A percentile compares a stretch with the other conserved stretches of the same genome.
phyloP scores from a whole-genome alignment of 768 basidiomycete species.

The Pisolithus marmoratus region DNA sequence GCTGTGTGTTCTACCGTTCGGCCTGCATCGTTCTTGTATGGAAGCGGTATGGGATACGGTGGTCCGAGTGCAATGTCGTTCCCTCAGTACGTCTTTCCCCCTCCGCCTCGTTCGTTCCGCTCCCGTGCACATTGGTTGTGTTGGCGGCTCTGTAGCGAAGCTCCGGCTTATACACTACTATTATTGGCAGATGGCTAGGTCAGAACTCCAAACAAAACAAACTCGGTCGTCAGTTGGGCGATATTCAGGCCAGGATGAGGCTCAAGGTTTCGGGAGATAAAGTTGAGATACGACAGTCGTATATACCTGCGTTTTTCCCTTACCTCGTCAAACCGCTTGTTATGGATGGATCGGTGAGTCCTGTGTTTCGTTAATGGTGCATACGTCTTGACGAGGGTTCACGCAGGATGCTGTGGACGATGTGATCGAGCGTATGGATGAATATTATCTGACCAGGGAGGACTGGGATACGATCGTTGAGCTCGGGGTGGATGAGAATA shows the following conservation, averaged over 20 bases:
- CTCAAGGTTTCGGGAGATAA: slow-evolving; percentile 89
- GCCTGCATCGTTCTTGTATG: slow-evolving; percentile 82
- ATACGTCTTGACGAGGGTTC: neutral
- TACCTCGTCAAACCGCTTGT: slow-evolving; percentile 76
- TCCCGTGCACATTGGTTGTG: no score
- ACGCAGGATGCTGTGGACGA: slow-evolving; percentile 70
- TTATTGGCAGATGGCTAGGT: slow-evolving; percentile 76
- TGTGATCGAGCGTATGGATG: slow-evolving; percentile 86
- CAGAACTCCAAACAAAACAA: slow-evolving; percentile 94
- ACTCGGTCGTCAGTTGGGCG: slow-evolving; percentile 71
- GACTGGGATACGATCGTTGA: slow-evolving; percentile 98
- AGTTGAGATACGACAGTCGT: slow-evolving; percentile 84
- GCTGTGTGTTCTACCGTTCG: slow-evolving; percentile 86
- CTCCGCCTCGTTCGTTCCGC: no score
- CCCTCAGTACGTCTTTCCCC: slow-evolving; percentile 60
- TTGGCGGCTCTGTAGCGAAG: no score
- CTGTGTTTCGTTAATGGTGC: neutral
- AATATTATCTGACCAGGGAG: slow-evolving; percentile 87
- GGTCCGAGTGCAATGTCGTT: slow-evolving; percentile 68
- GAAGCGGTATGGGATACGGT: slow-evolving; percentile 58
- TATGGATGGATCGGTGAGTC: slow-evolving; percentile 66
- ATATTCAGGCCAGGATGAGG: slow-evolving; percentile 94
- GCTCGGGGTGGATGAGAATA: slow-evolving; percentile 78
- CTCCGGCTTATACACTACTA: neutral
- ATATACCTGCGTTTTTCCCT: slow-evolving; percentile 84